These are phyloP conservation scores for Mucor saturninus DNA, from an alignment of 371 early-diverging fungal species.

Conservation along the genomic window DNA sequence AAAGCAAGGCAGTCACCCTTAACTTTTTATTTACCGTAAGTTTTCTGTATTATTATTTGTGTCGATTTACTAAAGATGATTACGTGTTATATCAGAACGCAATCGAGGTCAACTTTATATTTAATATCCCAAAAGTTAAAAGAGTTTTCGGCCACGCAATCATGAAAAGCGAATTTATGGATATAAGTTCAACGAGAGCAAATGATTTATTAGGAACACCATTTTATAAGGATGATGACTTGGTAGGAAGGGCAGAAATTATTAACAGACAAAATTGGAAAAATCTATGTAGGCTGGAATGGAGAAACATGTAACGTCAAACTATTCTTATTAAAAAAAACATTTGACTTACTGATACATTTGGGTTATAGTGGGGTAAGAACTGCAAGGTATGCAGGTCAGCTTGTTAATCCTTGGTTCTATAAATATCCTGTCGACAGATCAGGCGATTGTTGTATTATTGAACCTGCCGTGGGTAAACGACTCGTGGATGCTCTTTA, in stretches of 20 bases:
- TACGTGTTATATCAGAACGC: background rate
- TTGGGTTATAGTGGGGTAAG: no score
- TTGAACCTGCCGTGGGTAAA: background rate
- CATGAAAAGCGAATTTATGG: slow-evolving; percentile 1
- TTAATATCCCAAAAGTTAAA: background rate
- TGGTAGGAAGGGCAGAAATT: no score
- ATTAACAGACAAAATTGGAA: no score
- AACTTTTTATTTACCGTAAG: background rate
- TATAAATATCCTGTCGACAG: background rate
- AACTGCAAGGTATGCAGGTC: background rate
- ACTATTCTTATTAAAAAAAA: background rate
- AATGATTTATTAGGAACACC: background rate
- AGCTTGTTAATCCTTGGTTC: background rate
- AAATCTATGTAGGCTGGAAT: no score
- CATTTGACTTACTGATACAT: background rate
- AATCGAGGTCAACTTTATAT: background rate
- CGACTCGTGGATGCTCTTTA: background rate
- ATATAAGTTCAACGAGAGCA: background rate
- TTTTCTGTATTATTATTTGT: no score
- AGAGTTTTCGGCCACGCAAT: background rate
- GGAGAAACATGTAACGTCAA: no score
- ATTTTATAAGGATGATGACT: background rate
- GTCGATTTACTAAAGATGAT: no score
- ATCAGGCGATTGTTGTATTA: background rate
- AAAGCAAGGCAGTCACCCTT: background rate